A percentile compares a stretch with the other conserved stretches of the same genome.
These are phyloP conservation scores for Pseudocercospora macadamiae DNA, from an alignment of 2,329 filamentous ascomycete species.

Conservation along the genomic window DNA sequence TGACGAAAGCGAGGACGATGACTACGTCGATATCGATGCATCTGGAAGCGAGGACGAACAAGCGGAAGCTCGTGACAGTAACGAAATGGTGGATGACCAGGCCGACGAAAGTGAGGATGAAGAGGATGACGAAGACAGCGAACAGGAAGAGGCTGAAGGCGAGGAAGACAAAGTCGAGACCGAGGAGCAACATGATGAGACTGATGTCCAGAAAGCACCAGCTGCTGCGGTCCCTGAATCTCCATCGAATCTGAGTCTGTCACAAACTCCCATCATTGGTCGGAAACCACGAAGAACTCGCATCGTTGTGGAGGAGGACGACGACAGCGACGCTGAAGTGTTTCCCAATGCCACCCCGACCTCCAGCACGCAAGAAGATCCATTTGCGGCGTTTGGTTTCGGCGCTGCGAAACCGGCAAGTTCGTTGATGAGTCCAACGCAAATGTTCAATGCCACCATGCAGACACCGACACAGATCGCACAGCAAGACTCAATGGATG, in stretches of 20 bases:
- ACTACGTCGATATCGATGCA: conserved; percentile 34
- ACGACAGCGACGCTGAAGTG: conserved; percentile 36
- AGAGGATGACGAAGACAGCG: conserved; percentile 36
- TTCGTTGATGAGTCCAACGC: conserved; percentile 38
- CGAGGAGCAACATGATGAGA: conserved; percentile 17
- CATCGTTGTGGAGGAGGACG: conserved; percentile 41
- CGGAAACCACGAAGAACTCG: conserved; percentile 36
- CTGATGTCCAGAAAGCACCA: not conserved
- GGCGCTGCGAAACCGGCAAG: conserved; percentile 25
- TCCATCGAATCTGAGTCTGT: conserved; percentile 1
- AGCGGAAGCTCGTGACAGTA: conserved; percentile 2
- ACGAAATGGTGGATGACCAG: conserved; percentile 24
- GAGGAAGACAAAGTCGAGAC: conserved; percentile 26
- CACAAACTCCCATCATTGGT: conserved; percentile 17
- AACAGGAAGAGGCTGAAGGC: conserved; percentile 21
- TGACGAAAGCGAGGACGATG: conserved; percentile 60
- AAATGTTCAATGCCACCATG: conserved; percentile 42
- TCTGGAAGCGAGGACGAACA: conserved; percentile 27
- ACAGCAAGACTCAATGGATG: conserved; percentile 48
- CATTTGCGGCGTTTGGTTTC: conserved; percentile 40
- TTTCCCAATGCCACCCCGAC: not conserved
- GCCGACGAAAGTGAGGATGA: conserved; percentile 31
- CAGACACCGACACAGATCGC: conserved; percentile 39
- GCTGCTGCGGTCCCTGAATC: not conserved
- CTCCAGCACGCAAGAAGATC: conserved; percentile 30